Conservation (phyloP, 306 rosid genomes). For the Pterocarpus santalinus region DNA sequence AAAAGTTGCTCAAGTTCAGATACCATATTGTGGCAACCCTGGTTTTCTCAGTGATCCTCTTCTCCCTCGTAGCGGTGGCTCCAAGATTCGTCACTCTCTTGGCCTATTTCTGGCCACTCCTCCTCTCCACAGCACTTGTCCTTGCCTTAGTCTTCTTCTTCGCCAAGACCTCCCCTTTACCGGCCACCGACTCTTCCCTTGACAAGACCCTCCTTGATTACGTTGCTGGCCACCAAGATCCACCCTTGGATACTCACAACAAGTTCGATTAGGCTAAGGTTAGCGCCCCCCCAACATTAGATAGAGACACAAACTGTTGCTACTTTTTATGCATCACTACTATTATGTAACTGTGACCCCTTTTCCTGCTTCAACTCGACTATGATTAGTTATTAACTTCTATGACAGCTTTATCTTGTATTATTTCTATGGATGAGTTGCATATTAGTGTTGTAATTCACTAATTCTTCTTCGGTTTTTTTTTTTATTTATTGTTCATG, state of each 20-base stretch:
- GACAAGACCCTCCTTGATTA: conserved; percentile 71
- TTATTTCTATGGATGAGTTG: neutral
- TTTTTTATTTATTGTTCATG: neutral
- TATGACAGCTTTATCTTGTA: neutral
- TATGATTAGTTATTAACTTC: neutral
- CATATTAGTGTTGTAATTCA: neutral
- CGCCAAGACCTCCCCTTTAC: conserved; percentile 59
- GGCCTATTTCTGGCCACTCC: conserved; percentile 93
- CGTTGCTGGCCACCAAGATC: conserved; percentile 79
- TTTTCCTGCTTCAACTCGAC: too few species aligned
- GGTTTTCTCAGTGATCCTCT: conserved; percentile 36
- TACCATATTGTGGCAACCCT: conserved; percentile 58
- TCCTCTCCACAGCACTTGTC: conserved; percentile 83
- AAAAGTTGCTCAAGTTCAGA: conserved; percentile 60
- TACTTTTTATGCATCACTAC: neutral
- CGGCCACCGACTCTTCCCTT: conserved; percentile 49
- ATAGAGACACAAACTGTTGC: neutral
- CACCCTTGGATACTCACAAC: conserved; percentile 46
- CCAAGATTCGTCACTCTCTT: conserved; percentile 71
- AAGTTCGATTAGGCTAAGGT: conserved; percentile 53
- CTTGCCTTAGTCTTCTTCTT: conserved; percentile 74
- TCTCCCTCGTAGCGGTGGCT: conserved; percentile 54
- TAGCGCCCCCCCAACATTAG: neutral
- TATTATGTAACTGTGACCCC: neutral
- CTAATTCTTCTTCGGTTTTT: neutral